These are phyloP conservation scores for Rhodamnia argentea DNA, from an alignment of 345 rosid genomes.

Conservation along the genomic window DNA sequence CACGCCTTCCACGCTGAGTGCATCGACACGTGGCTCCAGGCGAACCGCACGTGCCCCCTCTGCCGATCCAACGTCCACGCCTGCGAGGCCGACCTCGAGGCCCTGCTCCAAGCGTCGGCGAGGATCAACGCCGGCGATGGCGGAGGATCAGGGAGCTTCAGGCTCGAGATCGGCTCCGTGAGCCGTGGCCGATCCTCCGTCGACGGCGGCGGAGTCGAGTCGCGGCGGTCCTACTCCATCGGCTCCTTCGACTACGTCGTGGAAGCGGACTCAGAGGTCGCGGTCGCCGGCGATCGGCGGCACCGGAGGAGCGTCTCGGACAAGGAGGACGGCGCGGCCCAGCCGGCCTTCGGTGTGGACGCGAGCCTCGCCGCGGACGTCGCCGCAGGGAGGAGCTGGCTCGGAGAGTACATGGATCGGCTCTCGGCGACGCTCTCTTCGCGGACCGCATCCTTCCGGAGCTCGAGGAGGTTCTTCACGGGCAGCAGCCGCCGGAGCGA, in stretches of 20 bases:
- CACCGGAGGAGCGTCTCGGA: constrained; percentile 40
- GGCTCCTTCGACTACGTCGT: constrained; percentile 83
- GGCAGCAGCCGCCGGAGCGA: constrained; percentile 87
- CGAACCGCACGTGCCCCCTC: constrained; percentile 82
- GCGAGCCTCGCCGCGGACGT: constrained; percentile 46
- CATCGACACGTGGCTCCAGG: constrained; percentile 66
- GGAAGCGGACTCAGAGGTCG: constrained; percentile 61
- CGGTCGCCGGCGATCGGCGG: constrained; percentile 14
- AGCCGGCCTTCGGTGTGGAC: constrained; percentile 7
- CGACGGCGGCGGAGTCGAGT: constrained; percentile 12
- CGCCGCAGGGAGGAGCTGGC: constrained; percentile 63
- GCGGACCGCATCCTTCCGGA: constrained; percentile 54
- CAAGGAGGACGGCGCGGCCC: constrained; percentile 34
- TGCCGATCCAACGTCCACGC: constrained; percentile 68
- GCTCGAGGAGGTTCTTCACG: constrained; percentile 66
- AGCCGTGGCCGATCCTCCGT: constrained; percentile 37
- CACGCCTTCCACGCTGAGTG: constrained; percentile 85
- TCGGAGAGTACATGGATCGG: constrained; percentile 75
- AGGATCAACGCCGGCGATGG: constrained; percentile 4
- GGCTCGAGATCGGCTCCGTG: constrained; percentile 83
- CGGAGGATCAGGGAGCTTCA: constrained; percentile 32
- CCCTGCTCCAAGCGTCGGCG: constrained; percentile 18
- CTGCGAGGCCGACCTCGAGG: constrained; percentile 51
- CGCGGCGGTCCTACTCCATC: constrained; percentile 53
- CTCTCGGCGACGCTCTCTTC: constrained; percentile 62